Evolutionary conservation across 2,329 filamentous ascomycete genomes (phyloP).

Genomic region (Nannizzia gypsea): DNA sequence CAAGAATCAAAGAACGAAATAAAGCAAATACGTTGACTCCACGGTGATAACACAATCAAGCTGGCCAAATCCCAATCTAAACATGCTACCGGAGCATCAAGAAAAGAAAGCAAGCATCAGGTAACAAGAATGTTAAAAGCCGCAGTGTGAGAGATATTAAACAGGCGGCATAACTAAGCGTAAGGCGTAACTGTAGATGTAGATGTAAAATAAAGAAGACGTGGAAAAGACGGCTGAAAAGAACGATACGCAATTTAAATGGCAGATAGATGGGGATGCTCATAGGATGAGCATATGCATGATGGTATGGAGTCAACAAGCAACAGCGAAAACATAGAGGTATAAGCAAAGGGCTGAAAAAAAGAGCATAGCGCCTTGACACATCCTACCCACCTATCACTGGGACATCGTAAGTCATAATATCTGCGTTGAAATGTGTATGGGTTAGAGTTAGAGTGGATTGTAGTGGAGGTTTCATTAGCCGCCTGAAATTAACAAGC

Average conservation of each 20-base stretch:
- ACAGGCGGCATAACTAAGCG: neutral
- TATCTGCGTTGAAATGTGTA: neutral
- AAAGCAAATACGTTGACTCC: neutral
- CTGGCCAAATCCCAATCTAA: conserved; percentile 1
- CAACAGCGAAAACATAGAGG: neutral
- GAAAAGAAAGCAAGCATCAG: neutral
- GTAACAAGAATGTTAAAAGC: neutral
- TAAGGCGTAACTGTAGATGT: neutral
- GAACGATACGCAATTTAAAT: neutral
- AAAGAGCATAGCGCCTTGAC: neutral
- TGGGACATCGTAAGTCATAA: neutral
- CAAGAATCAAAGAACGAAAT: neutral
- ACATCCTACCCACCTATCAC: neutral
- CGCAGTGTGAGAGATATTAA: neutral
- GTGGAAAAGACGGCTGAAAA: neutral
- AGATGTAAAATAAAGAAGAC: neutral
- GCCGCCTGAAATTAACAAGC: neutral
- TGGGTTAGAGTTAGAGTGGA: neutral
- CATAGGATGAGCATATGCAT: neutral
- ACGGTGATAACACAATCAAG: neutral
- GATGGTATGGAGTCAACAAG: too few species aligned
- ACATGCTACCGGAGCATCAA: neutral
- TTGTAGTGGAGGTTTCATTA: neutral
- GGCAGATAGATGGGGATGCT: neutral
- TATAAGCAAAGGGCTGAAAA: neutral